Evolutionary conservation across 441 rosid genomes (phyloP), one percentile per base, ranked within the genome.

Genomic region (Cnidoscolus chayamansa): DNA sequence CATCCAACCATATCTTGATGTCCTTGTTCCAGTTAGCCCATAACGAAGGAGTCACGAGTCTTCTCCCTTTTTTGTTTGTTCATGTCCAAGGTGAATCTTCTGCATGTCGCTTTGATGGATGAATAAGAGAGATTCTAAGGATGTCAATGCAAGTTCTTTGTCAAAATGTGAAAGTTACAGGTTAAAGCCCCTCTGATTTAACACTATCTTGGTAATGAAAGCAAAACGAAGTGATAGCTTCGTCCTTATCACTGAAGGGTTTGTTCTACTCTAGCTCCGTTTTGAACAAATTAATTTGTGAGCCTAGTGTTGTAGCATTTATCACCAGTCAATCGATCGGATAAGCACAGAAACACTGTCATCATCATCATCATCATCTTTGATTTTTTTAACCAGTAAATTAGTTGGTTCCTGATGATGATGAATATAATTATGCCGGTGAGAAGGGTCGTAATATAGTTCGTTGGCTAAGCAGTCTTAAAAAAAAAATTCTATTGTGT

Each of bases 91-190:
- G 56, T 43, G 45, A 56, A 40, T 40, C 16, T n/a, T 65, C n/a
- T 9, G 48, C 48, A 15, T 7, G 0, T 56, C 2, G 0, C 16
- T 7, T 47, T 12, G 19, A n/a, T 64, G 35, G 0, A 59, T 59
- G 56, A 45, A 63, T 64, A 64, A 72, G 54, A 32, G 67, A 63
- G 16, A 32, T 72, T 63, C 43, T 72, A 62, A 20, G 45, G 45
- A 3, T 30, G 45, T 9, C 47, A 70, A 20, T 59, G 51, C 56
- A 45, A 60, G 30, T 70, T 35, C 0, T 10, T 12, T 45, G 56
- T 48, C 50, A 57, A 25, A 70, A 20, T 58, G 37, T 59, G 47
- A 10, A 55, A 58, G 17, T 61, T 19, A 49, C 37, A 25, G 35
- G 32, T 25, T 61, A 7, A 31, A 43, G 5, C n/a, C 32, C 6